A percentile compares a stretch with the other conserved stretches of the same genome.
These are phyloP conservation scores for Isoetes engelmannii DNA, from an alignment of 83 land plant species.

Conservation along the genomic window DNA sequence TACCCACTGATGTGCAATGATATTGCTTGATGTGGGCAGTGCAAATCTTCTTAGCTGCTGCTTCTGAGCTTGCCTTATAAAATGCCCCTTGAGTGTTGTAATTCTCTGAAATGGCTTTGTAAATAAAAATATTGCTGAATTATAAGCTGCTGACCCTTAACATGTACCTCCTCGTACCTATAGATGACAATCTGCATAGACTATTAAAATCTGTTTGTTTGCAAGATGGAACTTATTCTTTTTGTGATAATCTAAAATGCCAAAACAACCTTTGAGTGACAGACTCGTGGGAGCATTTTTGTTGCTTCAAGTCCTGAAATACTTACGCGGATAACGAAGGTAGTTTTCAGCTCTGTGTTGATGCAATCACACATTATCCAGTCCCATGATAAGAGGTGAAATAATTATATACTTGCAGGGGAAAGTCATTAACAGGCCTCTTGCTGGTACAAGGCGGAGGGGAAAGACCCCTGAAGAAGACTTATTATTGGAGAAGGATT, in stretches of 20 bases:
- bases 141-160: too few species aligned
- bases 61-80: too few species aligned
- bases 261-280: not conserved
- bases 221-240: too few species aligned
- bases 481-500: conserved; percentile 47
- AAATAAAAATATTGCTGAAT: too few species aligned
- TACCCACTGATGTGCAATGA: too few species aligned
- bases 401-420: conserved; percentile 37
- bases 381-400: not conserved
- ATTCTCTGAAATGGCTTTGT: too few species aligned
- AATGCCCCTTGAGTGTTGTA: too few species aligned
- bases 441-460: conserved; percentile 93
- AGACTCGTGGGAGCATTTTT: conserved; percentile 92
- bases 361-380: not conserved
- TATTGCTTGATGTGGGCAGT: conserved; percentile 1
- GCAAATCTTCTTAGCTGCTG: not conserved
- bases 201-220: too few species aligned
- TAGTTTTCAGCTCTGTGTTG: conserved; percentile 5
- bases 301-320: conserved; percentile 97
- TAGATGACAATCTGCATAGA: too few species aligned
- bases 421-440: conserved; percentile 72
- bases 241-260: too few species aligned
- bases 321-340: conserved; percentile 77
- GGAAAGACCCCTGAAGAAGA: conserved; percentile 78
- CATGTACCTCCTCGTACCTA: too few species aligned